Evolutionary conservation across 2,329 filamentous ascomycete species (phyloP), one percentile per base, ranked within the genome.

Genomic region (Trichoderma simmonsii): DNA sequence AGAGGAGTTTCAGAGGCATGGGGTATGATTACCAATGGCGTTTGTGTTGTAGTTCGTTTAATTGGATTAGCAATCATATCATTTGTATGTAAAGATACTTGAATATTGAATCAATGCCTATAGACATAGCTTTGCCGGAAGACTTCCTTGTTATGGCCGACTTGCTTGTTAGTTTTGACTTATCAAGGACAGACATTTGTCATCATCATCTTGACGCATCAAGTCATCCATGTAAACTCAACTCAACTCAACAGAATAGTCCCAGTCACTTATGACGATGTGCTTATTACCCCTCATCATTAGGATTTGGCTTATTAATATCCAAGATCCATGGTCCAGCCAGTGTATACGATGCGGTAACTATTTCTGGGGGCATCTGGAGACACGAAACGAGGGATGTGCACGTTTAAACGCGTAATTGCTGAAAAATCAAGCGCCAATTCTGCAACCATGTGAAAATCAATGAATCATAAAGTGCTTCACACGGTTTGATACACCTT

Each of bases 401-500:
- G 9, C 32, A 36, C 56, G 51, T 18, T 7, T 39, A 59, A 60
- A 60, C 57, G 56, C 56, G 36, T 32, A 18, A 51, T 48, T 34
- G 66, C 66, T 61, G 26, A 26, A 36, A 43, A 69, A 21, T 18
- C 24, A 12, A 3, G 14, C 21, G 5, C 18, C 11, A 14, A 60
- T n/a, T 39, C 7, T 8, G 43, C 32, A 14, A 59, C 43, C 21
- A 43, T 43, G 39, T n/a, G 11, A 30, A 34, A 61, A 61, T 61
- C 56, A 18, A 69, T 69, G 66, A 61, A 69, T 69, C 66, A 61
- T 61, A 57, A 56, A 67, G 64, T 39, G 48, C 48, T 36, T 57
- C 64, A 32, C 64, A 57, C 63, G 48, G 63, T 26, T 57, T 36
- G 9, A n/a, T 32, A 48, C 48, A 28, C 63, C 32, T 66, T 66